Evolutionary conservation across 306 rosid species (phyloP), one percentile per base, ranked within the genome.

Genomic region (Myrica gale): DNA sequence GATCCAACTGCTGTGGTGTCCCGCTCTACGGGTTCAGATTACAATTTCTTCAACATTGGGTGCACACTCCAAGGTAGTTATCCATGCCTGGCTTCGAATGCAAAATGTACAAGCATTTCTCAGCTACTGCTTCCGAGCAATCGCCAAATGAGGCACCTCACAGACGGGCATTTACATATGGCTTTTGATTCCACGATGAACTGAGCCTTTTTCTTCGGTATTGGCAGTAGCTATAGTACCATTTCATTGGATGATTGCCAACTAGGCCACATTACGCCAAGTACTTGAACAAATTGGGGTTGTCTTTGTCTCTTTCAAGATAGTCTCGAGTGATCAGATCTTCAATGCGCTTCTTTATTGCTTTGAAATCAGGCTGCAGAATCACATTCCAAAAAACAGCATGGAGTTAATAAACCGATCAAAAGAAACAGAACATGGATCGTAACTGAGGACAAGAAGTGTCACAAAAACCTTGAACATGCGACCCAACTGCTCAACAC

Each of bases 291-390:
- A 86, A 52, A 80, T 89, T 94, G 1, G 91, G 84, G 82, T 91
- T 91, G 13, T 94, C 98, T 81, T 89, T 94, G 85, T 94, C 98
- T 87, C 98, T 87, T 82, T 94, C 98, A 72, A 94, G 80, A 85
- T 94, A 94, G 85, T 94, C 98, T 47, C 97, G 92, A 53, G 98
- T 88, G 87, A 94, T 94, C 82, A 94, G 89, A 80, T 94, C 98
- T 84, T 94, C 98, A 7, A 94, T 94, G 79, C 98, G 81, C 89
- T 94, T 94, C 75, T 94, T 94, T 51, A 94, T 94, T 55, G 97
- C 92, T 84, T 91, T 94, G 85, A 91, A 91, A 74, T 94, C 93
- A 0, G 98, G 98, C 98, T 93, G 88, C 57, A 75, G 13, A 69
- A 68, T 17, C 12, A 20, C 70, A 71, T 68, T 50, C 51, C 62